phyloP scores from a whole-genome alignment of 176 grass and related monocot genomes.

The Elymus sibiricus region DNA sequence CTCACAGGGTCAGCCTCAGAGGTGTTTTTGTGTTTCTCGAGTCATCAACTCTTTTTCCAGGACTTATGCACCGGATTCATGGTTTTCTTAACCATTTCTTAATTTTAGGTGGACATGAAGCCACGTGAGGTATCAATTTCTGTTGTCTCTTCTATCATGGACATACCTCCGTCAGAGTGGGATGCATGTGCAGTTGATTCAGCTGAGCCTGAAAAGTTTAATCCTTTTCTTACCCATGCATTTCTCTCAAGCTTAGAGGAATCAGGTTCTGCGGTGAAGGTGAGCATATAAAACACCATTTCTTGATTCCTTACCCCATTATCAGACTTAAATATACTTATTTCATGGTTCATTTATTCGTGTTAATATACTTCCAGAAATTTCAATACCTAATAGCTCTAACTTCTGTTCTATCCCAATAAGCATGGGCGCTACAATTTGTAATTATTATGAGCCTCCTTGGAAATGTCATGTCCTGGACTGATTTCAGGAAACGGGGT shows the following conservation, averaged over 20 bases:
- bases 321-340: conserved; percentile 1
- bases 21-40: conserved; percentile 51
- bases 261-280: conserved; percentile 78
- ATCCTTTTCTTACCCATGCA: conserved; percentile 89
- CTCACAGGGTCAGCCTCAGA: conserved; percentile 65
- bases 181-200: conserved; percentile 78
- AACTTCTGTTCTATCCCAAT: not conserved
- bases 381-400: not conserved
- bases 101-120: conserved; percentile 40
- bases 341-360: not conserved
- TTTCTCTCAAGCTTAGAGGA: conserved; percentile 97
- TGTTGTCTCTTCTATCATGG: conserved; percentile 73
- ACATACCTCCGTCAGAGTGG: conserved; percentile 75
- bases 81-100: conserved; percentile 24
- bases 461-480: not conserved
- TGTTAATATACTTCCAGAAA: conserved; percentile 1
- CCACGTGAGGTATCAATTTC: conserved; percentile 57
- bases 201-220: conserved; percentile 51
- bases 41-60: conserved; percentile 19
- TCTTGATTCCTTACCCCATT: not conserved
- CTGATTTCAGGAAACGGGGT: conserved; percentile 95
- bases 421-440: not conserved
- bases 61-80: conserved; percentile 17
- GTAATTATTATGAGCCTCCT: conserved; percentile 14
- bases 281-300: conserved; percentile 17